Conservation (phyloP, 2,329 filamentous ascomycete species). For the Aspergillus hortae region DNA sequence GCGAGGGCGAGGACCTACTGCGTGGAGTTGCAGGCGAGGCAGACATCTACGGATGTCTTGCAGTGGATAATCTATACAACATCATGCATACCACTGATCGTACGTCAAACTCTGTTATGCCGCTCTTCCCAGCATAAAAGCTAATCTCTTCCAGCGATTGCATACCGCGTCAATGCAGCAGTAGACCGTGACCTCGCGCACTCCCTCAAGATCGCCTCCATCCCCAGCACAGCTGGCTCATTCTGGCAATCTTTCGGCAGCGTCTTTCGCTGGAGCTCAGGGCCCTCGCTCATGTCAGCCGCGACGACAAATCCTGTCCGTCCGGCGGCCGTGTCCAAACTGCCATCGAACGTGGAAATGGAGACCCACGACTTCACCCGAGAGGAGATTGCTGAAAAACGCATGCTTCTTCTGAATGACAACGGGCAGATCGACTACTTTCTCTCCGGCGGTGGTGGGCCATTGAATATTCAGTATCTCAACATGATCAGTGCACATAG, state of each 20-base stretch:
- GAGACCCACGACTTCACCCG: constrained; percentile 93
- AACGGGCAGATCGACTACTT: constrained; percentile 95
- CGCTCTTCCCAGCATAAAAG: constrained; percentile 9
- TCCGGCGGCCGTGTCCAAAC: constrained; percentile 57
- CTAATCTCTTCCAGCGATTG: constrained; percentile 62
- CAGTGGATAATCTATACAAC: constrained; percentile 96
- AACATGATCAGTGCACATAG: constrained; percentile 96
- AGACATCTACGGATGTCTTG: constrained; percentile 82
- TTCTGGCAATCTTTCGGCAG: constrained; percentile 64
- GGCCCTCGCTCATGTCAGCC: constrained; percentile 54
- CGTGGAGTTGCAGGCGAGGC: constrained; percentile 69
- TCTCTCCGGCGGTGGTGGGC: constrained; percentile 76
- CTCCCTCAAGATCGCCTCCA: constrained; percentile 70
- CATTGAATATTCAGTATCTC: constrained; percentile 90
- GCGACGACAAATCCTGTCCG: constrained; percentile 52
- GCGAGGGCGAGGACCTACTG: constrained; percentile 59
- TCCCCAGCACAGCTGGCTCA: constrained; percentile 68
- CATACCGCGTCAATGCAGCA: constrained; percentile 86
- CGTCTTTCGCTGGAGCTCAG: constrained; percentile 56
- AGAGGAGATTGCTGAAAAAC: constrained; percentile 87
- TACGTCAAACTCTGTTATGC: constrained; percentile 19
- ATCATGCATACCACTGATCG: constrained; percentile 71
- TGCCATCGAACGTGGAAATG: constrained; percentile 74
- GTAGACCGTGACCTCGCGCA: constrained; percentile 78
- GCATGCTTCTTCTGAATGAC: constrained; percentile 85